Conservation (phyloP, 1,284 basidiomycete genomes). For the Rhodotorula sp. region DNA sequence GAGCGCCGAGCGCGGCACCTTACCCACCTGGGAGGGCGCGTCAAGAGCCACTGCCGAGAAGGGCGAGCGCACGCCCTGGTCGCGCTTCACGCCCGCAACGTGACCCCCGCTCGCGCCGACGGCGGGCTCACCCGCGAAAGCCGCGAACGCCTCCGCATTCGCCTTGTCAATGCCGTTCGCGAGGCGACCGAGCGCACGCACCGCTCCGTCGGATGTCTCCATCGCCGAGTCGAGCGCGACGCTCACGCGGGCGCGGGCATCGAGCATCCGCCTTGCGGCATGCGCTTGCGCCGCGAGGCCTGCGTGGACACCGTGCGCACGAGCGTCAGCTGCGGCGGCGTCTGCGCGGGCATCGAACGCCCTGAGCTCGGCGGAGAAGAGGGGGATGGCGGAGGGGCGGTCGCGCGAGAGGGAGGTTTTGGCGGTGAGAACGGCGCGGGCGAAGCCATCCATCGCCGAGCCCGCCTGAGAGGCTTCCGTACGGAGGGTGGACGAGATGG, state of each 20-base stretch:
- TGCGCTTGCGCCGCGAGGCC: conserved; percentile 18
- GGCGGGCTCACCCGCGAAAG: conserved; percentile 7
- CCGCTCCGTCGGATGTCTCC: conserved; percentile 1
- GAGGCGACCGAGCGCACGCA: conserved; percentile 16
- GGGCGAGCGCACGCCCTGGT: conserved; percentile 28
- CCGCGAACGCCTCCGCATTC: conserved; percentile 17
- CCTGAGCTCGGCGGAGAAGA: conserved; percentile 25
- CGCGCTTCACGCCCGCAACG: conserved; percentile 24
- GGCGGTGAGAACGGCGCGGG: conserved; percentile 3
- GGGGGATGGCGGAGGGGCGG: conserved; percentile 19
- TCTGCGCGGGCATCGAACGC: conserved; percentile 23
- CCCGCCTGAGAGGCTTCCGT: conserved; percentile 1
- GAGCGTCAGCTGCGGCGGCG: conserved; percentile 10
- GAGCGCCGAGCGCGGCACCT: conserved; percentile 20
- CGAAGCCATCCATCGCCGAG: conserved; percentile 24
- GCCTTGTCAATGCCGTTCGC: conserved; percentile 27
- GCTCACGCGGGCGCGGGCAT: conserved; percentile 18
- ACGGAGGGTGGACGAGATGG: conserved; percentile 3
- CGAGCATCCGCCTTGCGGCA: conserved; percentile 28
- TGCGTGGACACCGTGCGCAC: conserved; percentile 16
- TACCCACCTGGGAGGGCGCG: conserved; percentile 10
- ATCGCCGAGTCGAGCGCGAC: conserved; percentile 21
- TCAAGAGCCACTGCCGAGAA: conserved; percentile 14
- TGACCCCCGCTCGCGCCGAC: not conserved
- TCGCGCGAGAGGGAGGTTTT: conserved; percentile 11